phyloP scores from a whole-genome alignment of 164 flowering plant species.

The Warburgia ugandensis region DNA sequence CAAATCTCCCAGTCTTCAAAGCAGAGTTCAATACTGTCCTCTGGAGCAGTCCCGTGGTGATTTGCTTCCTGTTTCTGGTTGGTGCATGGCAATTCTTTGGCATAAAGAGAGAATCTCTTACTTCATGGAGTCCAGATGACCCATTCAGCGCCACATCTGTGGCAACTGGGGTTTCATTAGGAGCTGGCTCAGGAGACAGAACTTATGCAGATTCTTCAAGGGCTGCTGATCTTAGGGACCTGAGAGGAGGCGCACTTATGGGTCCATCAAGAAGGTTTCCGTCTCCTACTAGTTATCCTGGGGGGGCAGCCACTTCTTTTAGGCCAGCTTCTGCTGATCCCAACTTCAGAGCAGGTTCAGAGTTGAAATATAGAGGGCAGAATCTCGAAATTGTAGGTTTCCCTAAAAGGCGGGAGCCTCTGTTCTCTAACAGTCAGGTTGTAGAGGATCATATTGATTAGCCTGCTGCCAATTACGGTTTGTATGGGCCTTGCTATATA shows the following conservation, averaged over 20 bases:
- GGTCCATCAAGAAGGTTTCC: slow-evolving; percentile 62
- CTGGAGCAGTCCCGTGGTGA: slow-evolving; percentile 85
- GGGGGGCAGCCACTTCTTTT: slow-evolving; percentile 48
- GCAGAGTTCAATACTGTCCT: slow-evolving; percentile 62
- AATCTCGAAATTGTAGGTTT: slow-evolving; percentile 56
- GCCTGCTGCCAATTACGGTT: slow-evolving; percentile 1
- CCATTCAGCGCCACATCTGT: slow-evolving; percentile 55
- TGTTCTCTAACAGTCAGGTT: slow-evolving; percentile 46
- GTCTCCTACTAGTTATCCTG: slow-evolving; percentile 66
- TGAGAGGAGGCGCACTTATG: slow-evolving; percentile 51
- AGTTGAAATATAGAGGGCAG: slow-evolving; percentile 66
- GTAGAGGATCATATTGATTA: slow-evolving; percentile 46
- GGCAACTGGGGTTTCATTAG: slow-evolving; percentile 44
- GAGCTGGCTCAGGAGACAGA: slow-evolving; percentile 45
- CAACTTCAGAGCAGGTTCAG: slow-evolving; percentile 47
- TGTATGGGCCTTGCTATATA: background rate
- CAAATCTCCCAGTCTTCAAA: slow-evolving; percentile 70
- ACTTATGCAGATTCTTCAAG: slow-evolving; percentile 59
- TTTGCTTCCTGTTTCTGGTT: slow-evolving; percentile 71
- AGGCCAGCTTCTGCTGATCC: slow-evolving; percentile 56
- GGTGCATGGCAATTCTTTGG: slow-evolving; percentile 90
- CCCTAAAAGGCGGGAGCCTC: slow-evolving; percentile 58
- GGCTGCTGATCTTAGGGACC: slow-evolving; percentile 51
- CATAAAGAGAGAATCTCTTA: slow-evolving; percentile 82
- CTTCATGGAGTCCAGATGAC: slow-evolving; percentile 89